phyloP scores from a whole-genome alignment of 2,329 filamentous ascomycete genomes.

The Epichloe gansuensis region DNA sequence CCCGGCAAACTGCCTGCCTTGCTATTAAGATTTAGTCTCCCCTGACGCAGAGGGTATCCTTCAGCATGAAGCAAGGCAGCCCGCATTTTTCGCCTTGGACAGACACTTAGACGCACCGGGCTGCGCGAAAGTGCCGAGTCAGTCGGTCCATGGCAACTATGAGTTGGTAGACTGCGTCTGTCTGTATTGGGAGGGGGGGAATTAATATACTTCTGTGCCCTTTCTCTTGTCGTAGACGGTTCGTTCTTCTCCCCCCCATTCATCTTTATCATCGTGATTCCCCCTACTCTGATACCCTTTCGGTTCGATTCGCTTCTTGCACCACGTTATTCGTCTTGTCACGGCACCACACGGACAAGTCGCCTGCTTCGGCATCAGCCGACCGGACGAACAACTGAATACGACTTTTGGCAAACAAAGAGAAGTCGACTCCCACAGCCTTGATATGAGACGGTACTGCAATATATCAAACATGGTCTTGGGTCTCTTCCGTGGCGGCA shows the following conservation, averaged over 20 bases:
- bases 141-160: neutral
- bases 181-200: neutral
- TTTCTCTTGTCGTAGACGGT: too few relatives aligned
- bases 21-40: neutral
- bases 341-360: neutral
- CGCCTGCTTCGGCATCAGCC: neutral
- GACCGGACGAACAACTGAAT: too few relatives aligned
- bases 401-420: too few relatives aligned
- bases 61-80: neutral
- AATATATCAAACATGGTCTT: neutral
- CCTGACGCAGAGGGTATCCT: neutral
- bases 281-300: too few relatives aligned
- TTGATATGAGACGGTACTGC: neutral
- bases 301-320: too few relatives aligned
- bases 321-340: too few relatives aligned
- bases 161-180: neutral
- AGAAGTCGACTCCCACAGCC: neutral
- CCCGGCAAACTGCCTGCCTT: neutral
- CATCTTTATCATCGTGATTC: too few relatives aligned
- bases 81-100: neutral
- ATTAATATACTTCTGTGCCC: neutral
- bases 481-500: neutral
- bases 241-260: too few relatives aligned
- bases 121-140: neutral
- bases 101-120: neutral